Conservation (phyloP, 1,284 basidiomycete species). For the Cryptococcus deneoformans region DNA sequence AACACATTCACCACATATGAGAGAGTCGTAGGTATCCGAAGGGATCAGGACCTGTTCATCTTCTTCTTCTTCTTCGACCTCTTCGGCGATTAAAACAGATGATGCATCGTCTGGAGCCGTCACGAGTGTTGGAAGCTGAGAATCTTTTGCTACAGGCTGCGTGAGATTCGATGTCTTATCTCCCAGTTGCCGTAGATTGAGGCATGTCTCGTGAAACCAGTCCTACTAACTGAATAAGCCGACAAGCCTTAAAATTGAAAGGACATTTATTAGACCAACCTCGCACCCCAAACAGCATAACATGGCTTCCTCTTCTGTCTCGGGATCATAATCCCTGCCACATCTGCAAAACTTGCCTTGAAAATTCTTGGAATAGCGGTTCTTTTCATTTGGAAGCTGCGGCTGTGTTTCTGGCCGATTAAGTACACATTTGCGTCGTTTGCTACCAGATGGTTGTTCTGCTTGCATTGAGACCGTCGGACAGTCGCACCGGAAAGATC, state of each 20-base stretch:
- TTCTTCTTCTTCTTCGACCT: conserved; percentile 28
- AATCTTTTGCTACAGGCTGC: background rate
- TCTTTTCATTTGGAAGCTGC: conserved; percentile 32
- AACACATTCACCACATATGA: conserved; percentile 43
- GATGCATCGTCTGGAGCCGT: background rate
- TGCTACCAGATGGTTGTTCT: conserved; percentile 4
- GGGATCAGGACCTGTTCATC: conserved; percentile 40
- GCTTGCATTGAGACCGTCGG: conserved; percentile 37
- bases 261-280: conserved; percentile 21
- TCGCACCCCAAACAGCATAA: conserved; percentile 47
- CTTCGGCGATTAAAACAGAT: background rate
- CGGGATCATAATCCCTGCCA: conserved; percentile 46
- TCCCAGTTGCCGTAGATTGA: conserved; percentile 28
- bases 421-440: conserved; percentile 29
- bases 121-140: background rate
- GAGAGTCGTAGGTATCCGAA: conserved; percentile 42
- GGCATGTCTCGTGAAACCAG: conserved; percentile 47
- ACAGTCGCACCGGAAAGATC: conserved; percentile 48
- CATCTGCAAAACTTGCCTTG: conserved; percentile 47
- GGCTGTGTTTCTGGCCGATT: conserved; percentile 34
- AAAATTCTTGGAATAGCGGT: conserved; percentile 42
- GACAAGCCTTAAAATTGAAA: background rate
- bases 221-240: conserved; percentile 22
- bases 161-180: background rate
- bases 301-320: conserved; percentile 48